phyloP scores from a whole-genome alignment of 2,329 filamentous ascomycete species.

The Zasmidium angulare region DNA sequence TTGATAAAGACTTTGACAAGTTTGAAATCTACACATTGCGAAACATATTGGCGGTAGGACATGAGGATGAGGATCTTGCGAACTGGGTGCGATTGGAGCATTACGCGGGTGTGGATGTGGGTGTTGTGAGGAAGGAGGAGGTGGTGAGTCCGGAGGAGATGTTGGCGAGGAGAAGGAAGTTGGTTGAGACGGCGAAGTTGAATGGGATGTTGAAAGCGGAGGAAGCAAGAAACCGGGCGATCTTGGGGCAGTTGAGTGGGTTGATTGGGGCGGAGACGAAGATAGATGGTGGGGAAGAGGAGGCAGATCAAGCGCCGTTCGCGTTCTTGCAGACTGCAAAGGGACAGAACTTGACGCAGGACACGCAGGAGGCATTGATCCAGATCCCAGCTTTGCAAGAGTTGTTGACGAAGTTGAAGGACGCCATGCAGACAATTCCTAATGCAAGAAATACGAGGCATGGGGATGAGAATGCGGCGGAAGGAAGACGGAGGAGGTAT shows the following conservation, averaged over 20 bases:
- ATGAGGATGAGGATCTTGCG: slow-evolving; percentile 59
- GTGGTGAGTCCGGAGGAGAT: slow-evolving; percentile 67
- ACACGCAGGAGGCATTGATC: slow-evolving; percentile 74
- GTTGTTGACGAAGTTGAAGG: slow-evolving; percentile 62
- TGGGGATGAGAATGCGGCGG: slow-evolving; percentile 46
- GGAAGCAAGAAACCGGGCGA: slow-evolving; percentile 67
- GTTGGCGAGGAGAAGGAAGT: slow-evolving; percentile 67
- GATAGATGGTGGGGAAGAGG: slow-evolving; percentile 12
- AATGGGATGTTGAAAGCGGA: slow-evolving; percentile 70
- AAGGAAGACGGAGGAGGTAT: slow-evolving; percentile 74
- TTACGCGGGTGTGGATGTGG: slow-evolving; percentile 62
- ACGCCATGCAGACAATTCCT: slow-evolving; percentile 28
- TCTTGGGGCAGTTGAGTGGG: slow-evolving; percentile 64
- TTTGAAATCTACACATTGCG: slow-evolving; percentile 77
- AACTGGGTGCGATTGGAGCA: slow-evolving; percentile 80
- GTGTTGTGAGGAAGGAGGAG: slow-evolving; percentile 33
- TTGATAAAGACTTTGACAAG: slow-evolving; percentile 53
- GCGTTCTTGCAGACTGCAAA: slow-evolving; percentile 56
- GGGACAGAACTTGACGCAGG: slow-evolving; percentile 62
- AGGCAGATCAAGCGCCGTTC: slow-evolving; percentile 41
- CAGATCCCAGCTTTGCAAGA: slow-evolving; percentile 78
- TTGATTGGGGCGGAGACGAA: slow-evolving; percentile 46
- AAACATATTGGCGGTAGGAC: slow-evolving; percentile 59
- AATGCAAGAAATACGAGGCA: slow-evolving; percentile 33
- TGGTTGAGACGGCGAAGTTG: slow-evolving; percentile 77